Percentiles rank a stretch among this genome's conserved stretches.
These are phyloP conservation scores for Bruguiera gymnorhiza DNA, from an alignment of 345 rosid genomes.

Conservation along the genomic window DNA sequence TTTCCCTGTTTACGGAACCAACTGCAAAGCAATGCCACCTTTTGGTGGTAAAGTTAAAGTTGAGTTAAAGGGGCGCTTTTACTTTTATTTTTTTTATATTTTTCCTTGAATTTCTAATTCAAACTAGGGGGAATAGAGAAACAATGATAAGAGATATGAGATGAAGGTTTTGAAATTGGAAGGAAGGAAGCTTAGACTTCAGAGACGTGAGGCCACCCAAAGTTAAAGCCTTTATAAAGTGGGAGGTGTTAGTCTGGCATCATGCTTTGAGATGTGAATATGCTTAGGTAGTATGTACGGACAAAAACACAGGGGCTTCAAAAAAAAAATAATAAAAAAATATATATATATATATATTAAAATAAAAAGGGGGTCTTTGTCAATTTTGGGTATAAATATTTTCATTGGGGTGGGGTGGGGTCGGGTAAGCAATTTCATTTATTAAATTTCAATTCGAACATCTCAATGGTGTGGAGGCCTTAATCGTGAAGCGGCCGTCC, in stretches of 20 bases:
- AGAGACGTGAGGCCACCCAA: conserved; percentile 33
- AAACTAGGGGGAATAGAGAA: no score
- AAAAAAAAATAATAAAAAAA: not conserved
- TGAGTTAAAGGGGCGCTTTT: not conserved
- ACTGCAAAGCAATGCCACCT: conserved; percentile 33
- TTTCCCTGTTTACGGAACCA: conserved; percentile 39
- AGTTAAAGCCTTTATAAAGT: not conserved
- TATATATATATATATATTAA: no score
- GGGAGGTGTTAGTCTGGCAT: conserved; percentile 30
- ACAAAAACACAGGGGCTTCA: conserved; percentile 26
- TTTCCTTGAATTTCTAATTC: not conserved
- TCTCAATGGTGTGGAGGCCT: no score
- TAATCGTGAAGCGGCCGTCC: no score
- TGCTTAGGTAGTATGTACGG: conserved; percentile 4
- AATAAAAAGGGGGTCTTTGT: no score
- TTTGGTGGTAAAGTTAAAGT: conserved; percentile 20
- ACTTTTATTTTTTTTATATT: not conserved
- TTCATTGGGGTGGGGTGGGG: no score
- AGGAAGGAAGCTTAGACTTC: no score
- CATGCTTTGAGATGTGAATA: conserved; percentile 34
- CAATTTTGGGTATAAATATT: no score
- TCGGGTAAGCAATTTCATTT: no score
- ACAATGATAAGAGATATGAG: conserved; percentile 5
- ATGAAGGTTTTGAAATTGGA: not conserved
- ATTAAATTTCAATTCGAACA: no score